A percentile compares a stretch with the other conserved stretches of the same genome.
These are phyloP conservation scores for Lodderomyces elongisporus DNA, from an alignment of 1,139 yeast genomes.

Conservation along the genomic window DNA sequence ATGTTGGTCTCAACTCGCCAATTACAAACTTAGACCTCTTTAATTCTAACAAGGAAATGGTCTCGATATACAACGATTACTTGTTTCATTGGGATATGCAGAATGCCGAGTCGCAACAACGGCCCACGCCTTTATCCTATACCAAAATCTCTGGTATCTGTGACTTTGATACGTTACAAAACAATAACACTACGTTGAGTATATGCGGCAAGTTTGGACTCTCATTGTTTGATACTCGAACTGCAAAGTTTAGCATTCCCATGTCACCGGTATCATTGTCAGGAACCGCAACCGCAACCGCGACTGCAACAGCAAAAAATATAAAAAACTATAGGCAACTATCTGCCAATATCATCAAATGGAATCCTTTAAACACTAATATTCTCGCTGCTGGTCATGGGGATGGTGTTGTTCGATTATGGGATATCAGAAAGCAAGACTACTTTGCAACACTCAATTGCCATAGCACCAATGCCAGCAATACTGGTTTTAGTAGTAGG, in stretches of 20 bases:
- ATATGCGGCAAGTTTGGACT: conserved; percentile 68
- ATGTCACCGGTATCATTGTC: conserved; percentile 2
- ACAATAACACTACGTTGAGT: conserved; percentile 38
- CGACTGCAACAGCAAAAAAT: too few relatives aligned
- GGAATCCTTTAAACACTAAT: conserved; percentile 61
- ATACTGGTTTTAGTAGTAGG: not conserved
- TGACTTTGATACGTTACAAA: conserved; percentile 44
- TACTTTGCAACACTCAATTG: conserved; percentile 48
- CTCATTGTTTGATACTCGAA: conserved; percentile 62
- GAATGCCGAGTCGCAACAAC: conserved; percentile 41
- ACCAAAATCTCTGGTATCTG: conserved; percentile 48
- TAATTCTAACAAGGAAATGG: conserved; percentile 21
- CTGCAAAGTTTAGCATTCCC: conserved; percentile 35
- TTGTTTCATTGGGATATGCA: conserved; percentile 70
- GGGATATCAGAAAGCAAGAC: conserved; percentile 68
- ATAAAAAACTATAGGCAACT: conserved; percentile 16
- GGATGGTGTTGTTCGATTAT: conserved; percentile 56
- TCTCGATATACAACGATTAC: conserved; percentile 59
- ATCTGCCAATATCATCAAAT: conserved; percentile 43
- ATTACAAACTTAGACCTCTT: conserved; percentile 27
- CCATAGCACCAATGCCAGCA: conserved; percentile 37
- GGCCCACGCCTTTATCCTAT: conserved; percentile 47
- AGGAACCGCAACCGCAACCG: too few relatives aligned
- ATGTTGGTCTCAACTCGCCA: conserved; percentile 14
- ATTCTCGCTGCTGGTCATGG: conserved; percentile 63